Evolutionary conservation across 495 filamentous ascomycete species (phyloP).

Genomic region (Xylaria telfairii): DNA sequence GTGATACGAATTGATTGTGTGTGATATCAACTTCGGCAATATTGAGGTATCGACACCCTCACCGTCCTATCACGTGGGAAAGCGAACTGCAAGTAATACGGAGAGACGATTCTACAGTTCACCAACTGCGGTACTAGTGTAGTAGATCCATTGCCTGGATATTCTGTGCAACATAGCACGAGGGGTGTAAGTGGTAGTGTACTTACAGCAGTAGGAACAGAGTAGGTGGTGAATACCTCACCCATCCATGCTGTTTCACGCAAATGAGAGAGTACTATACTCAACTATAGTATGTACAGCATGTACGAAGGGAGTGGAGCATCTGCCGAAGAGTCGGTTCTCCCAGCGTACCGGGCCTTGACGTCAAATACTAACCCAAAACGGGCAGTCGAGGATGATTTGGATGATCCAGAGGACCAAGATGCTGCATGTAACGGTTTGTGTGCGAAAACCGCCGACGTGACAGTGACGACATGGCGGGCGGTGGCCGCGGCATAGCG

Average conservation of each 20-base stretch:
- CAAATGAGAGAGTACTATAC: conserved; percentile 19
- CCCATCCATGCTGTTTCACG: conserved; percentile 9
- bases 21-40: conserved; percentile 21
- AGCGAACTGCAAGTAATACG: conserved; percentile 22
- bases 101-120: conserved; percentile 7
- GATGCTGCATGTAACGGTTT: conserved; percentile 19
- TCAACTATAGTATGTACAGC: no score
- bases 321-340: conserved; percentile 25
- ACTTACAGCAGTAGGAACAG: no score
- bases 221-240: no score
- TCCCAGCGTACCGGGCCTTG: conserved; percentile 15
- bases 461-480: conserved; percentile 16
- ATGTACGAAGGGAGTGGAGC: neutral
- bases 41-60: conserved; percentile 6
- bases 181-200: neutral
- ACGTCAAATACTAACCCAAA: conserved; percentile 24
- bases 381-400: conserved; percentile 9
- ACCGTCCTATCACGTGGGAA: conserved; percentile 25
- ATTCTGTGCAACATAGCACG: neutral
- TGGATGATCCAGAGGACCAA: neutral
- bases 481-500: conserved; percentile 22
- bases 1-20: conserved; percentile 22
- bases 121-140: no score
- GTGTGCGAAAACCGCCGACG: neutral
- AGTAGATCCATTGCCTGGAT: no score